A percentile compares a stretch with the other conserved stretches of the same genome.
Evolutionary conservation across 2,329 filamentous ascomycete genomes (phyloP).

Genomic region (Sclerotiophoma versabilis): DNA sequence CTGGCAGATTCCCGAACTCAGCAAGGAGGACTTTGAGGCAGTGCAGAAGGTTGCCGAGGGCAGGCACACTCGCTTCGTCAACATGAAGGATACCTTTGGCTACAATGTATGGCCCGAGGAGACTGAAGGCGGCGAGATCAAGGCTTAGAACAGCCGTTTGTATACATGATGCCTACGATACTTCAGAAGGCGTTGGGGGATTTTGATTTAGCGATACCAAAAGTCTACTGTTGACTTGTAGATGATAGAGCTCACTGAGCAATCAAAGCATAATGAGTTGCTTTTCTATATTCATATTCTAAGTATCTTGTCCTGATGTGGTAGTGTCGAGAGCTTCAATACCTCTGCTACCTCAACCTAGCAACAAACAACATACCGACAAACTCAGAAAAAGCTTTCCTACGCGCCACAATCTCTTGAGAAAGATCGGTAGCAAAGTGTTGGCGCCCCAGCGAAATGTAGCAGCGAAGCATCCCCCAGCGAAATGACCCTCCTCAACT

Average conservation of each 20-base stretch:
- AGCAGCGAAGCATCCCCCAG: too few relatives aligned
- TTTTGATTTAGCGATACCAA: conserved; percentile 35
- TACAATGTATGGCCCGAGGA: conserved; percentile 67
- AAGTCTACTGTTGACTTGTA: conserved; percentile 23
- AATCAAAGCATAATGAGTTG: conserved; percentile 9
- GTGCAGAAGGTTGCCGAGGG: conserved; percentile 70
- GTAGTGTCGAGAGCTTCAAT: too few relatives aligned
- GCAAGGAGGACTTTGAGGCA: conserved; percentile 61
- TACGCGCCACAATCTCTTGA: too few relatives aligned
- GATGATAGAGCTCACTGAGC: conserved; percentile 14
- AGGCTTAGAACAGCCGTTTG: conserved; percentile 24
- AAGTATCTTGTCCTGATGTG: not conserved
- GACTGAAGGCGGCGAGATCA: conserved; percentile 38
- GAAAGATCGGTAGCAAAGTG: too few relatives aligned
- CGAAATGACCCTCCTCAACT: too few relatives aligned
- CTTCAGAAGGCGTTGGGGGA: conserved; percentile 6
- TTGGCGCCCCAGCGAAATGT: too few relatives aligned
- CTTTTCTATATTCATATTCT: not conserved
- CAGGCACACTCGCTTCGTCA: conserved; percentile 74
- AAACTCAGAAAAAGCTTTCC: too few relatives aligned
- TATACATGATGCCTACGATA: not conserved
- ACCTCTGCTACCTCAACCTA: too few relatives aligned
- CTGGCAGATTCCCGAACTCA: conserved; percentile 67
- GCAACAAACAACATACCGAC: too few relatives aligned
- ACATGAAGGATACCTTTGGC: conserved; percentile 83